A percentile compares a stretch with the other conserved stretches of the same genome.
These are phyloP conservation scores for Panellus pusillus DNA, from an alignment of 768 basidiomycete species.

Conservation along the genomic window DNA sequence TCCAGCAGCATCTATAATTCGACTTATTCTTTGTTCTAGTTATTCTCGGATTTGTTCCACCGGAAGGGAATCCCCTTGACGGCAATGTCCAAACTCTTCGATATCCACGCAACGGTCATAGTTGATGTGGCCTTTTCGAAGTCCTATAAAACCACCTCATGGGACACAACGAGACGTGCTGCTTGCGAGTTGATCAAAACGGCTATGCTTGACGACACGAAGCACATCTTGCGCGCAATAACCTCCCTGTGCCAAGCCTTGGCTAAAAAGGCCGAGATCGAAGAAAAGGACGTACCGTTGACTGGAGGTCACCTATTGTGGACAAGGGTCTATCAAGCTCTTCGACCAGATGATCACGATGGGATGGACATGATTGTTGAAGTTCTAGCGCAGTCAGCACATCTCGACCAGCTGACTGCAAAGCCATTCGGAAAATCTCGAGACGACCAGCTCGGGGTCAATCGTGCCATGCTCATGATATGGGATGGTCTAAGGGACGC, in stretches of 20 bases:
- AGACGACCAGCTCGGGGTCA: slow-evolving; percentile 42
- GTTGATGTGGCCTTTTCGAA: slow-evolving; percentile 38
- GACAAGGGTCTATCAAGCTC: slow-evolving; percentile 59
- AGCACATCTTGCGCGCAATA: slow-evolving; percentile 14
- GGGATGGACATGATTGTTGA: slow-evolving; percentile 60
- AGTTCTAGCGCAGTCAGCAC: slow-evolving; percentile 58
- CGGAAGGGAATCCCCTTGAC: slow-evolving; percentile 23
- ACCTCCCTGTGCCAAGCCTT: slow-evolving; percentile 11
- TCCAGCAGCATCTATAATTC: neutral
- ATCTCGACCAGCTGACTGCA: slow-evolving; percentile 62
- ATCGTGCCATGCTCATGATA: slow-evolving; percentile 56
- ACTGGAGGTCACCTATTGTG: slow-evolving; percentile 49
- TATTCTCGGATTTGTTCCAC: slow-evolving; percentile 8
- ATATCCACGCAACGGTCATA: slow-evolving; percentile 40
- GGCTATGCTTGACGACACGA: slow-evolving; percentile 7
- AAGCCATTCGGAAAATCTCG: slow-evolving; percentile 41
- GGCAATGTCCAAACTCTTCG: slow-evolving; percentile 32
- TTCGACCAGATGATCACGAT: slow-evolving; percentile 58
- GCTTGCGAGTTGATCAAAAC: slow-evolving; percentile 37
- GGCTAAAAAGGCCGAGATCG: slow-evolving; percentile 9
- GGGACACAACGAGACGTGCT: slow-evolving; percentile 35
- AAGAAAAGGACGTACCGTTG: slow-evolving; percentile 4
- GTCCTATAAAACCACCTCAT: slow-evolving; percentile 33
- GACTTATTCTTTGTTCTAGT: neutral
- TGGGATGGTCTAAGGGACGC: slow-evolving; percentile 63